These are phyloP conservation scores for Scedosporium aurantiacum DNA, from an alignment of 2,329 filamentous ascomycete species.

Conservation along the genomic window DNA sequence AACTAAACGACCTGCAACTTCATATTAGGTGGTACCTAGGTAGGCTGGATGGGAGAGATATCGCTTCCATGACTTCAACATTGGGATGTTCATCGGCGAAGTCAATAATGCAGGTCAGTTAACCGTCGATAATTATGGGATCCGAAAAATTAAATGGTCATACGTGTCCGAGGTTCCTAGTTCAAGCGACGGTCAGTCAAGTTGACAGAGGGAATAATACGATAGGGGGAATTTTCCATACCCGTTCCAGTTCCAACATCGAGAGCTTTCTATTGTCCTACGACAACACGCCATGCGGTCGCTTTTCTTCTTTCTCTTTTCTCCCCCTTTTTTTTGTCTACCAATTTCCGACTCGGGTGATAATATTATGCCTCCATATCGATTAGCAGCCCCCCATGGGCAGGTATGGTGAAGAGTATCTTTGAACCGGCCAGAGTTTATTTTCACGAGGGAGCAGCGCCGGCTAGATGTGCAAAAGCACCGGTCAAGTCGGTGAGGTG, in stretches of 20 bases:
- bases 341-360: too few species aligned
- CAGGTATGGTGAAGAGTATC: too few species aligned
- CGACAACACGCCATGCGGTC: too few species aligned
- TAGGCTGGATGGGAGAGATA: conserved; percentile 44
- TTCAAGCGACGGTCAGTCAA: conserved; percentile 12
- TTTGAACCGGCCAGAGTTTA: too few species aligned
- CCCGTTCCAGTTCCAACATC: conserved; percentile 46
- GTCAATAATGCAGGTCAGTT: conserved; percentile 31
- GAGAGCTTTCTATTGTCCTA: conserved; percentile 15
- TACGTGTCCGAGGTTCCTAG: conserved; percentile 32
- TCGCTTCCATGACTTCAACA: conserved; percentile 37
- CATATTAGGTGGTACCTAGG: conserved; percentile 32
- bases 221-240: background rate
- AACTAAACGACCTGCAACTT: conserved; percentile 13
- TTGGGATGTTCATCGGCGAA: conserved; percentile 30
- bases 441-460: too few species aligned
- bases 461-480: too few species aligned
- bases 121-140: background rate
- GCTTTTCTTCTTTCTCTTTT: too few species aligned
- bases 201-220: conserved; percentile 39
- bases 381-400: too few species aligned
- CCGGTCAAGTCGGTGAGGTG: too few species aligned
- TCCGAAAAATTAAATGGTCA: conserved; percentile 15
- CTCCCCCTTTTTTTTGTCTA: too few species aligned
- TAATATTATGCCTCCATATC: too few species aligned